Percentiles rank a stretch among this genome's conserved stretches.
phyloP scores from a whole-genome alignment of 345 rosid genomes.

The Odontarrhena argentea region DNA sequence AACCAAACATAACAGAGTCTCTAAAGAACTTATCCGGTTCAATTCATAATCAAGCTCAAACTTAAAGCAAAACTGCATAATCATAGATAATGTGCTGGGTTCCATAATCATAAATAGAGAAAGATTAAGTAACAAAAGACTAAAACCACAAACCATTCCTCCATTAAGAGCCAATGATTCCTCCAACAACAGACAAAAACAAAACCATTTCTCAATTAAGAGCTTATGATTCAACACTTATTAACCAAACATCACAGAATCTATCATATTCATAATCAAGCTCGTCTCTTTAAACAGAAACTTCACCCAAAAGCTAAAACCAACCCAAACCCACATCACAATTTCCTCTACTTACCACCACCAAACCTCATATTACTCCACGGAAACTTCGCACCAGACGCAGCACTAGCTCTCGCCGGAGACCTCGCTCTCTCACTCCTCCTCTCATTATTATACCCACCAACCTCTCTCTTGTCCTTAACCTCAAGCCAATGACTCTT shows the following conservation, averaged over 20 bases:
- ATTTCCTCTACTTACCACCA: slow-evolving; percentile 43
- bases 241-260: slow-evolving; percentile 6
- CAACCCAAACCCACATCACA: slow-evolving; percentile 21
- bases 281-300: slow-evolving; percentile 10
- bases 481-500: slow-evolving; percentile 86
- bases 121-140: no score
- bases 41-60: slow-evolving; percentile 19
- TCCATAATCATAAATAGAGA: no score
- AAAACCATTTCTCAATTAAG: neutral
- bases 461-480: slow-evolving; percentile 44
- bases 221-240: slow-evolving; percentile 17
- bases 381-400: slow-evolving; percentile 55
- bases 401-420: slow-evolving; percentile 28
- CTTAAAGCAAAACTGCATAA: no score
- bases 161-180: no score
- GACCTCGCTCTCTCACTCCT: slow-evolving; percentile 29
- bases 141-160: no score
- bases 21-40: neutral
- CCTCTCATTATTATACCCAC: slow-evolving; percentile 27
- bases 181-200: no score
- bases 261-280: slow-evolving; percentile 22
- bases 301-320: slow-evolving; percentile 18
- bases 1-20: slow-evolving; percentile 10
- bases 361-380: slow-evolving; percentile 79
- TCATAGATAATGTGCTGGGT: no score